Conservation (phyloP, 2,329 filamentous ascomycete genomes). For the Ascochyta pisi region DNA sequence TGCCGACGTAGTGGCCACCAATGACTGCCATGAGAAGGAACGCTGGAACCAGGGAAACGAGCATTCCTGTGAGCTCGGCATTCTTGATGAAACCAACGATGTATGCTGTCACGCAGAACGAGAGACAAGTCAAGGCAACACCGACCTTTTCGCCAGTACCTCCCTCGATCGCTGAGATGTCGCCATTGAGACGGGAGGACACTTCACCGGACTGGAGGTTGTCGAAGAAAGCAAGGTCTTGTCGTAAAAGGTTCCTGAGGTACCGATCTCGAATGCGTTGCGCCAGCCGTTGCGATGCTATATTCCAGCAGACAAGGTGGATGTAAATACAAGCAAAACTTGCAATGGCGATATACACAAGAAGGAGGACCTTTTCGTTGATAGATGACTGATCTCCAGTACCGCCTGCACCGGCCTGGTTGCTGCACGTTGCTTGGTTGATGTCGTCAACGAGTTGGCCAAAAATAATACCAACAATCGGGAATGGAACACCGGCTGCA, state of each 20-base stretch:
- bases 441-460: slow-evolving; percentile 68
- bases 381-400: slow-evolving; percentile 53
- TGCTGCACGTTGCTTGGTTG: slow-evolving; percentile 63
- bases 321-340: slow-evolving; percentile 70
- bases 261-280: slow-evolving; percentile 68
- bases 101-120: slow-evolving; percentile 73
- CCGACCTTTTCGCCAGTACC: slow-evolving; percentile 76
- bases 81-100: slow-evolving; percentile 72
- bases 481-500: slow-evolving; percentile 68
- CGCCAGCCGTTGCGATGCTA: slow-evolving; percentile 68
- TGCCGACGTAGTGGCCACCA: slow-evolving; percentile 62
- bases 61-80: slow-evolving; percentile 67
- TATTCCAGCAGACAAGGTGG: slow-evolving; percentile 69
- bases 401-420: slow-evolving; percentile 25
- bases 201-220: slow-evolving; percentile 68
- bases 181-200: slow-evolving; percentile 67
- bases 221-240: slow-evolving; percentile 71
- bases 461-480: slow-evolving; percentile 69
- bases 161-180: slow-evolving; percentile 70
- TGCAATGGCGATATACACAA: slow-evolving; percentile 70
- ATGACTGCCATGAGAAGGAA: slow-evolving; percentile 66
- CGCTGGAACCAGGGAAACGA: slow-evolving; percentile 68
- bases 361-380: slow-evolving; percentile 64
- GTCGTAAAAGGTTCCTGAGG: slow-evolving; percentile 63
- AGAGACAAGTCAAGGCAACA: slow-evolving; percentile 65